Base-by-base conservation (phyloP, 306 rosid genomes). In the Quercus gilva region DNA sequence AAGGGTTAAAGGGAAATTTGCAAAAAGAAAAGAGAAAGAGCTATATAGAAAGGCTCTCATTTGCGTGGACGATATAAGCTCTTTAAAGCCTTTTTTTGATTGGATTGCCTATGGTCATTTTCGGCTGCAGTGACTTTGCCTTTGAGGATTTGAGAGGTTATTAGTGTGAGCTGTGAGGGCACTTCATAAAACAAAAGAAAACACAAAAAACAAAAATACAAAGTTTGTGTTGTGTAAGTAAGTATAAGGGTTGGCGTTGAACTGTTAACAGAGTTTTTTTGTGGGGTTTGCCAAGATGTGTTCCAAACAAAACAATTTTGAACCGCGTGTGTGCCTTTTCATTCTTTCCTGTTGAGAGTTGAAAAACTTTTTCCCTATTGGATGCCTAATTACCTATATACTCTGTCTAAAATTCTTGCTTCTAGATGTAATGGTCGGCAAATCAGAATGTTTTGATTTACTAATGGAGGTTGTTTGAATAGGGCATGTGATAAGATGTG, bases 401-500 rank as follows among this genome's bases (percentile, higher is more conserved):
- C 45, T 41, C 17, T 1, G 14, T 11, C 53, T 49, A 49, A 49
- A 49, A 49, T 49, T 49, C 61, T 4, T 74, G 13, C 20, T 84
- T 87, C 84, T 74, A 79, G 79, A 84, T 73, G 12, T 45, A 52
- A 55, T 74, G 81, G 86, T 76, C 84, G 84, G 71, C 74, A 65
- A 83, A 26, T 0, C 0, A 58, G 28, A 25, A 20, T 20, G 25
- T 58, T 19, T 56, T n/a, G 64, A 12, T 49, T 13, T 49, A 49
- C 53, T 10, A 49, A 49, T 49, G 53, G 5, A 49, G 53, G 53
- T 3, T 11, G 53, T 13, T 49, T 49, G 53, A 49, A 49, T 13
- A 49, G 4, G 53, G 53, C 53, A 49, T 49, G 53, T 49, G 53
- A 49, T 49, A 49, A 49, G 53, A 49, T 49, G 13, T 2, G 53